Conservation (phyloP, 1,139 yeast species). For the Kurtzmaniella quercitrusa region DNA sequence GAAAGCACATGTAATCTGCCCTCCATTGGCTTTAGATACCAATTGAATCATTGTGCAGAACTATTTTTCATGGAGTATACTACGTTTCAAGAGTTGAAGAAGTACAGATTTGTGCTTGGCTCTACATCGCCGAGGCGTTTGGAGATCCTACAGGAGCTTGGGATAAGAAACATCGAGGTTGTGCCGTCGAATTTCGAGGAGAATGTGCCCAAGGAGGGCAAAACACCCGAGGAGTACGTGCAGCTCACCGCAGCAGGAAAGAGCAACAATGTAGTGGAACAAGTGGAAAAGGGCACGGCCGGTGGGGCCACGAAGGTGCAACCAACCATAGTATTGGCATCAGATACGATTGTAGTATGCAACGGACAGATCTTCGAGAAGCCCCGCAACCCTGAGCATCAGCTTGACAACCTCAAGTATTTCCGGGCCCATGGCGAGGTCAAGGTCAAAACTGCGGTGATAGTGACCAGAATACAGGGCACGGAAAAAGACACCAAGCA, state of each 20-base stretch:
- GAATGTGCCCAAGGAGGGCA: slow-evolving; percentile 52
- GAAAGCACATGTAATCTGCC: no score
- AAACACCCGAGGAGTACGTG: slow-evolving; percentile 61
- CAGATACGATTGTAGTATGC: slow-evolving; percentile 82
- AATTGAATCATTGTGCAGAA: no score
- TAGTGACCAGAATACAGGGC: slow-evolving; percentile 39
- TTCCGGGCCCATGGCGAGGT: slow-evolving; percentile 44
- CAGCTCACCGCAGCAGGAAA: slow-evolving; percentile 65
- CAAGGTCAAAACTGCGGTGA: slow-evolving; percentile 67
- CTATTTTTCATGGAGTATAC: not conserved
- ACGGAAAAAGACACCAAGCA: not conserved
- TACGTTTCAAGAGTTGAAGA: slow-evolving; percentile 18
- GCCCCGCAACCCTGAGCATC: slow-evolving; percentile 49
- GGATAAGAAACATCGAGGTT: slow-evolving; percentile 46
- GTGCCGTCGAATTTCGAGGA: slow-evolving; percentile 68
- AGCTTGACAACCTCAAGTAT: slow-evolving; percentile 42
- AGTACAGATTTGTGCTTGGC: slow-evolving; percentile 56
- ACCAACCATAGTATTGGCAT: slow-evolving; percentile 45
- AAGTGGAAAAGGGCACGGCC: slow-evolving; percentile 12
- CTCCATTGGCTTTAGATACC: no score
- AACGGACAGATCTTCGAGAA: slow-evolving; percentile 68
- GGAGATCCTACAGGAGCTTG: slow-evolving; percentile 62
- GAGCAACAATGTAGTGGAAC: slow-evolving; percentile 46
- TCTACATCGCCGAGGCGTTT: slow-evolving; percentile 80
- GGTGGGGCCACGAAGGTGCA: slow-evolving; percentile 3